Conservation (phyloP, 1,139 yeast genomes). For the Citeromyces hawaiiensis region DNA sequence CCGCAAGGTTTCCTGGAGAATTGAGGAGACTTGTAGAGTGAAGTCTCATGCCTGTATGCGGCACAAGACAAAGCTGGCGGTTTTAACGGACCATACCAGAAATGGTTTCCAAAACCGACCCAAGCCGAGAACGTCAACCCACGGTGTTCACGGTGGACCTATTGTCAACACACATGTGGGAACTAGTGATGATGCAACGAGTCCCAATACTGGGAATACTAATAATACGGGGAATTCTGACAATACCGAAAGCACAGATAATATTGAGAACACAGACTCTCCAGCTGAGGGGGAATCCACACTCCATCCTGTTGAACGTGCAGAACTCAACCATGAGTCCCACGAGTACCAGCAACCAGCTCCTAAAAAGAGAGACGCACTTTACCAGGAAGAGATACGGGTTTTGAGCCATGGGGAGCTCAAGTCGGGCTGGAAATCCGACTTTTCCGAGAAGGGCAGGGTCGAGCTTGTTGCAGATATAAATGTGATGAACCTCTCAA, state of each 20-base stretch:
- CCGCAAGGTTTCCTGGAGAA: constrained; percentile 79
- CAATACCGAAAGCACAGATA: neutral
- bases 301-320: constrained; percentile 4
- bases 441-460: constrained; percentile 61
- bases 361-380: constrained; percentile 21
- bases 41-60: constrained; percentile 40
- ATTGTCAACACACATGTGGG: constrained; percentile 1
- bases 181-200: neutral
- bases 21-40: constrained; percentile 70
- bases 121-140: constrained; percentile 11
- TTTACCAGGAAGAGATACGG: constrained; percentile 60
- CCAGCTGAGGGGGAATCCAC: constrained; percentile 2
- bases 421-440: constrained; percentile 91
- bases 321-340: constrained; percentile 3
- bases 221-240: neutral
- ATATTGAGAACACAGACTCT: constrained; percentile 2
- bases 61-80: constrained; percentile 35
- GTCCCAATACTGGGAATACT: too few relatives aligned
- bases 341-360: constrained; percentile 5
- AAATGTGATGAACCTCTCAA: constrained; percentile 38
- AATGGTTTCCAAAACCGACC: constrained; percentile 5
- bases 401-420: constrained; percentile 69
- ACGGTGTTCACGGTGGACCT: constrained; percentile 11
- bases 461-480: constrained; percentile 69
- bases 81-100: constrained; percentile 25